Evolutionary conservation across 2,329 filamentous ascomycete genomes (phyloP).

Genomic region (Metarhizium anisopliae): DNA sequence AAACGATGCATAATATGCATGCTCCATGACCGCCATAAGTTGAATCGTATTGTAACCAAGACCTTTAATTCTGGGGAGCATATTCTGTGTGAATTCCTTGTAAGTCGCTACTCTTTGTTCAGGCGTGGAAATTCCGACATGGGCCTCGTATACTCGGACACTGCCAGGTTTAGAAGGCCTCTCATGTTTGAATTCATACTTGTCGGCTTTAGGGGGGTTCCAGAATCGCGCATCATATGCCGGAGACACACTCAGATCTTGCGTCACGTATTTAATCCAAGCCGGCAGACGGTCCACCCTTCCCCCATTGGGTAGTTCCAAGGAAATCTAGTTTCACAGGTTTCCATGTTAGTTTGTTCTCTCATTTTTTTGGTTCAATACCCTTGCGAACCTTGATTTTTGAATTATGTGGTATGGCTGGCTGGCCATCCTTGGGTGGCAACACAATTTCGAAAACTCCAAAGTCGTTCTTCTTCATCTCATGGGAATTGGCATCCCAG

Average conservation of each 20-base stretch:
- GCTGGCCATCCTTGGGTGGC: constrained; percentile 61
- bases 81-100: constrained; percentile 91
- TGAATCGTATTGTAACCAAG: constrained; percentile 97
- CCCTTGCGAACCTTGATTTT: constrained; percentile 71
- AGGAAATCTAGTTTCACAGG: constrained; percentile 54
- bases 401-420: constrained; percentile 83
- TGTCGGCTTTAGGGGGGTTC: constrained; percentile 74
- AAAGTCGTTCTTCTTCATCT: constrained; percentile 78
- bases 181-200: constrained; percentile 75
- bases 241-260: constrained; percentile 81
- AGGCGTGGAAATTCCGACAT: constrained; percentile 92
- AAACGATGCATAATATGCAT: constrained; percentile 98
- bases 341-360: not conserved
- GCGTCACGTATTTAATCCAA: constrained; percentile 96
- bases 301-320: constrained; percentile 71
- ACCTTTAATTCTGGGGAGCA: constrained; percentile 81
- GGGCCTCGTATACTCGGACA: constrained; percentile 94
- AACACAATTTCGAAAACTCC: constrained; percentile 81
- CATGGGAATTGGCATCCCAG: constrained; percentile 76
- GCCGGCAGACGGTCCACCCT: constrained; percentile 81
- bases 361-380: not conserved
- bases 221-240: constrained; percentile 94
- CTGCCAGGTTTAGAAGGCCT: constrained; percentile 77
- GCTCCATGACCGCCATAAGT: constrained; percentile 98
- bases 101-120: constrained; percentile 85